phyloP scores from a whole-genome alignment of 805 yeast species.

The Maudiozyma pseudohumilis region DNA sequence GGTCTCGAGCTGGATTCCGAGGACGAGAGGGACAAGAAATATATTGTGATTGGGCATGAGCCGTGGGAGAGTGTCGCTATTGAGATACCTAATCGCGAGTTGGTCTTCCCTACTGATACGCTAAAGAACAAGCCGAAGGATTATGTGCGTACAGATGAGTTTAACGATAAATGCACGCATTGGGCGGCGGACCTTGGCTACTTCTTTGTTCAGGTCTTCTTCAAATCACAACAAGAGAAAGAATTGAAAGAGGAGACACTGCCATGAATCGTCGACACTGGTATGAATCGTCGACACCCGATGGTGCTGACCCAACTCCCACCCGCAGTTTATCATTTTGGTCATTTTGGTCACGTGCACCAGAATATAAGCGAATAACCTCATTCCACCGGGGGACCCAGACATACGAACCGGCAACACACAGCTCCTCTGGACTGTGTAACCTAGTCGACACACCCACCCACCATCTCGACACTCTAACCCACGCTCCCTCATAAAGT shows the following conservation, averaged over 20 bases:
- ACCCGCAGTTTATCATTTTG: too few relatives aligned
- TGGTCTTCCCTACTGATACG: conserved; percentile 12
- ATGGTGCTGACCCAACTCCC: too few relatives aligned
- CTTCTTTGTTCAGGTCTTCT: conserved; percentile 64
- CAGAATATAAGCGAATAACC: too few relatives aligned
- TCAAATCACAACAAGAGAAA: conserved; percentile 14
- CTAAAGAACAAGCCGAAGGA: neutral
- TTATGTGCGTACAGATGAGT: conserved; percentile 24
- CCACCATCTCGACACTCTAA: too few relatives aligned
- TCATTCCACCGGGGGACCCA: too few relatives aligned
- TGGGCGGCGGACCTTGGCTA: conserved; percentile 66
- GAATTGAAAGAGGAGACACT: neutral
- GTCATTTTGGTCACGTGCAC: too few relatives aligned
- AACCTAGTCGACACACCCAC: too few relatives aligned
- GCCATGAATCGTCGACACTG: too few relatives aligned
- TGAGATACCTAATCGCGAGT: conserved; percentile 51
- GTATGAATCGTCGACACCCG: too few relatives aligned
- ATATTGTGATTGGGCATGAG: conserved; percentile 72
- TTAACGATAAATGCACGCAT: conserved; percentile 43
- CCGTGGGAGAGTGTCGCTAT: conserved; percentile 80
- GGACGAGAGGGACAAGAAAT: conserved; percentile 40
- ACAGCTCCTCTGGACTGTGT: too few relatives aligned
- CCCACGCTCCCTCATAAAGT: too few relatives aligned
- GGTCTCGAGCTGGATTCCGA: conserved; percentile 55
- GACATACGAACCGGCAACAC: too few relatives aligned